Evolutionary conservation across 2,329 filamentous ascomycete species (phyloP), one percentile per base, ranked within the genome.

Genomic region (Apiospora kogelbergensis): DNA sequence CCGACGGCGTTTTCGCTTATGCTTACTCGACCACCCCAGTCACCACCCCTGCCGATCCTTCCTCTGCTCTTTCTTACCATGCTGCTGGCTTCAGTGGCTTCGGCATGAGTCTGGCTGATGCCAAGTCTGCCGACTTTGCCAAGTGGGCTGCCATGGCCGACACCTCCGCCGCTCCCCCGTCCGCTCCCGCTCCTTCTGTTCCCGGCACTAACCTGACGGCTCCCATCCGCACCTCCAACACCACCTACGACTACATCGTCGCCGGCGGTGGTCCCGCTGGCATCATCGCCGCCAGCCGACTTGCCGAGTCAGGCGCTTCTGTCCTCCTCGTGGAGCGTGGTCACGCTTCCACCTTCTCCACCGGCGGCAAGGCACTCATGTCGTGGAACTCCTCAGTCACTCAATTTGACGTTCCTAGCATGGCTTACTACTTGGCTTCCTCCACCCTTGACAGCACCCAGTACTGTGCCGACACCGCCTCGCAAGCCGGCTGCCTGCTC

Each of bases 321-420:
- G 80, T 82, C 2, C 75, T 82, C 5, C 75, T 82, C 9, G 69
- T 82, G 44, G 80, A 82, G 71, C 78, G 80, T 66, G 80, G 80
- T 44, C 75, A 73, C n/a, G 74, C 78, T 26, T 80, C 80, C 22
- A 77, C 76, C 1, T 75, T 74, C 65, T 72, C 75, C 6, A 75
- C 74, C 20, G 80, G 80, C 40, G 78, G 79, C 15, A 72, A 73
- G 20, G 66, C 72, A 11, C 69, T 72, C 6, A 70, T 76, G n/a
- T 73, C 76, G 46, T 78, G 80, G 80, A 77, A 80, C 73, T 72
- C 73, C 30, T 76, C 72, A 41, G 68, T 79, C 11, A 77, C 78
- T 0, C 74, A 74, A 10, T 78, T 74, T 67, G 78, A 79, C 41
- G 73, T 79, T 2, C 78, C 78, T 10, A 75, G 69, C 1, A 71